A percentile compares a stretch with the other conserved stretches of the same genome.
Evolutionary conservation across 305 asterid genomes (phyloP).

Genomic region (Plantago coronopus): DNA sequence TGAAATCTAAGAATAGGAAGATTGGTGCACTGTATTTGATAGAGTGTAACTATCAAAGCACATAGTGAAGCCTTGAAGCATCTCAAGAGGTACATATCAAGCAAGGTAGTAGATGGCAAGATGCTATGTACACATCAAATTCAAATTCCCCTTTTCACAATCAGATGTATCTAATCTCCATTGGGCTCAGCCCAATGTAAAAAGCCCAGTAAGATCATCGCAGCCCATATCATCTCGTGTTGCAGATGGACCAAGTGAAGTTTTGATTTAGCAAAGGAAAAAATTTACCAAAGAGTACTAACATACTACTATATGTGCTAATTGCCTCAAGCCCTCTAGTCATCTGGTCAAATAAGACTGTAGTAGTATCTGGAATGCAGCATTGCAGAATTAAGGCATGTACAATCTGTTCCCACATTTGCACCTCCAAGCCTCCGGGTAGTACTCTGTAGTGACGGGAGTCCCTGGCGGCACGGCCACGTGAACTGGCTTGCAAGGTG

Average conservation of each 20-base stretch:
- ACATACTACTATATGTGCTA: conserved; percentile 6
- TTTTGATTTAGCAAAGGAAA: no score
- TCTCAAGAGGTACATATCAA: no score
- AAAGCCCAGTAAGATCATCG: background rate
- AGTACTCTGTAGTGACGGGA: conserved; percentile 47
- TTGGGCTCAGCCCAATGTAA: background rate
- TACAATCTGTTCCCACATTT: conserved; percentile 56
- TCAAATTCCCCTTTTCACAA: background rate
- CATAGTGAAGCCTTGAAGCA: no score
- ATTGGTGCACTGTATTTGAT: no score
- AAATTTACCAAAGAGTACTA: background rate
- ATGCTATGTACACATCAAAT: no score
- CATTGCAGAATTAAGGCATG: conserved; percentile 36
- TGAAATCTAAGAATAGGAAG: no score
- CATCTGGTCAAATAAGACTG: background rate
- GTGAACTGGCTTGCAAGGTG: conserved; percentile 49
- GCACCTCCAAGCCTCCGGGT: conserved; percentile 72
- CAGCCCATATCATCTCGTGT: background rate
- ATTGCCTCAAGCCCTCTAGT: background rate
- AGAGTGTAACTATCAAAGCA: no score
- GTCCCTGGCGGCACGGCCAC: conserved; percentile 53
- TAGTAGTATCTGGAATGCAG: background rate
- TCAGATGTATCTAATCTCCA: background rate
- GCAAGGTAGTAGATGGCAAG: no score
- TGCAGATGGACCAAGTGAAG: background rate